Conservation (phyloP, 129 eudicot species). For the Deinandra increscens region DNA sequence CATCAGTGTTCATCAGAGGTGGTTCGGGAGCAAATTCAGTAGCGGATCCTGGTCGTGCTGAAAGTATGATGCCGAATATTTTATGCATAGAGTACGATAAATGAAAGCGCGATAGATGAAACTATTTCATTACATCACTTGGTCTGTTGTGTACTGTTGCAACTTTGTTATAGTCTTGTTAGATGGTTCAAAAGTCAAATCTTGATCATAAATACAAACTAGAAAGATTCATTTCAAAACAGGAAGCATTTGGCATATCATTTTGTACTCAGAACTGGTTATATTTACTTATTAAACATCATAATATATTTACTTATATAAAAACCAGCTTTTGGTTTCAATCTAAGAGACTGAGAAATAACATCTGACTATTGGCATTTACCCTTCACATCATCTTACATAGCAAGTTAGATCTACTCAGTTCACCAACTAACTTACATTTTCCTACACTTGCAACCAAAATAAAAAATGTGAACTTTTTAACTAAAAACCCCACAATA, state of each 20-base stretch:
- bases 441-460: slow-evolving; percentile 26
- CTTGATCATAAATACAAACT: neutral
- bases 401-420: slow-evolving; percentile 42
- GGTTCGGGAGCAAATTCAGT: slow-evolving; percentile 10
- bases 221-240: neutral
- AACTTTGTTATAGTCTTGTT: neutral
- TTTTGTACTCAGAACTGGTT: neutral
- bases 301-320: no score
- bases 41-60: neutral
- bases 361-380: slow-evolving; percentile 16
- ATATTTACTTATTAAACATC: neutral
- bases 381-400: slow-evolving; percentile 35
- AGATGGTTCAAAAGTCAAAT: neutral
- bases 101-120: neutral
- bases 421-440: slow-evolving; percentile 30
- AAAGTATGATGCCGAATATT: slow-evolving; percentile 16
- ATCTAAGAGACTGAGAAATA: neutral
- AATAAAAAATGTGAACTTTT: neutral
- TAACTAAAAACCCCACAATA: neutral
- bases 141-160: neutral
- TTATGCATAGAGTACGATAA: slow-evolving; percentile 25
- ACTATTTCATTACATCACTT: neutral
- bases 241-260: neutral
- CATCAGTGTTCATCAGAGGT: slow-evolving; percentile 32
- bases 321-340: neutral